A percentile compares a stretch with the other conserved stretches of the same genome.
Evolutionary conservation across 2,329 filamentous ascomycete species (phyloP).

Genomic region (Trichoderma arundinaceum): DNA sequence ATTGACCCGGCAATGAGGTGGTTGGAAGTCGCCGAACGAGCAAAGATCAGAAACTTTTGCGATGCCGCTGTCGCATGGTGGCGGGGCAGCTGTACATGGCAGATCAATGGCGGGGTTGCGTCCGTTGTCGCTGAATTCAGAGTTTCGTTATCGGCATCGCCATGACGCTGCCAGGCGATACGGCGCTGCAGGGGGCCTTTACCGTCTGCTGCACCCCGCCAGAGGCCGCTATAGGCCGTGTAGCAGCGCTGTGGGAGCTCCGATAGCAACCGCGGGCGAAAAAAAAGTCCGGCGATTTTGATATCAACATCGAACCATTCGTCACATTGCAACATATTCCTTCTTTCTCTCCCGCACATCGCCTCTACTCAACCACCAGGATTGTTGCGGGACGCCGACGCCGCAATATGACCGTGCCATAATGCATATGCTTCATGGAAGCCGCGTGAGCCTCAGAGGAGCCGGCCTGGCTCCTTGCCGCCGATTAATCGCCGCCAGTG

Average conservation of each 20-base stretch:
- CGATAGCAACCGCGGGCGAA: conserved; percentile 13
- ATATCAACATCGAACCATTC: conserved; percentile 24
- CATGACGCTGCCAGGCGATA: conserved; percentile 26
- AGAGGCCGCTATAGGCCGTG: background rate
- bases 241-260: background rate
- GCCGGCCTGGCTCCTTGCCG: conserved; percentile 29
- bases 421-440: conserved; percentile 42
- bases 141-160: conserved; percentile 20
- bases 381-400: background rate
- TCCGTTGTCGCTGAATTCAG: conserved; percentile 30
- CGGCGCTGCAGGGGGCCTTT: conserved; percentile 8
- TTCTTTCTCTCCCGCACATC: background rate
- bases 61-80: conserved; percentile 24
- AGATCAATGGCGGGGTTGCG: conserved; percentile 28
- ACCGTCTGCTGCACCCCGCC: background rate
- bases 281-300: conserved; percentile 14
- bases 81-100: conserved; percentile 18
- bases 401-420: conserved; percentile 36
- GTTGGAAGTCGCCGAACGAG: conserved; percentile 1
- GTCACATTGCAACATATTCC: background rate
- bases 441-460: conserved; percentile 36
- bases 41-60: conserved; percentile 15
- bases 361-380: background rate
- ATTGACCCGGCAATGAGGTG: background rate
- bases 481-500: conserved; percentile 13